Evolutionary conservation across 2,329 filamentous ascomycete species (phyloP).

Genomic region (Fusarium annulatum): DNA sequence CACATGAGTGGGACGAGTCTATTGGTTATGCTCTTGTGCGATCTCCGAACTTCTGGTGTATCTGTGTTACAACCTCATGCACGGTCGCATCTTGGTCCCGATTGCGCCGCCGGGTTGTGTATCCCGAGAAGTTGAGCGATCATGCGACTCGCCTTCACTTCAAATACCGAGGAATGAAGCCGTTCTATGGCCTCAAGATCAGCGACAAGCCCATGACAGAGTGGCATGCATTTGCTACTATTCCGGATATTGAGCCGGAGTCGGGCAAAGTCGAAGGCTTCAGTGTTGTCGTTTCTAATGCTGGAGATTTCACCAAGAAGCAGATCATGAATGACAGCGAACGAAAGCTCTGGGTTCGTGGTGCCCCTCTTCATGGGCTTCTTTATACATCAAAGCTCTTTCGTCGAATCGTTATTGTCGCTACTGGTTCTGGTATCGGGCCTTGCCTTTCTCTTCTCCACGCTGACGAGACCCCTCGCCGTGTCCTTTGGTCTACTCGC

Average conservation of each 20-base stretch:
- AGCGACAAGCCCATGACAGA: slow-evolving; percentile 20
- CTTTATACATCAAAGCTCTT: slow-evolving; percentile 13
- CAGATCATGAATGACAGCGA: slow-evolving; percentile 12
- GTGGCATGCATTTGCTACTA: slow-evolving; percentile 20
- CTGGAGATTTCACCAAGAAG: slow-evolving; percentile 16
- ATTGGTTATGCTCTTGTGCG: slow-evolving; percentile 3
- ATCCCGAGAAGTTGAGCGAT: slow-evolving; percentile 17
- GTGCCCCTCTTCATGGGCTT: slow-evolving; percentile 9
- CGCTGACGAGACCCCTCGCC: slow-evolving; percentile 6
- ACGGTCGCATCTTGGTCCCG: slow-evolving; percentile 12
- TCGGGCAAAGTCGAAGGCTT: slow-evolving; percentile 12
- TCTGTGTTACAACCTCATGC: slow-evolving; percentile 19
- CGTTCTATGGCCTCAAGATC: slow-evolving; percentile 21
- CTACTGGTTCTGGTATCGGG: slow-evolving; percentile 16
- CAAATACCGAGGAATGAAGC: slow-evolving; percentile 25
- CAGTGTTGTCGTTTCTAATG: slow-evolving; percentile 18
- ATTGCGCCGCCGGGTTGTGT: slow-evolving; percentile 2
- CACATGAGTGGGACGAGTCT: slow-evolving; percentile 6
- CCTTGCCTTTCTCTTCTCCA: slow-evolving; percentile 10
- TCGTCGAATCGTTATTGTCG: slow-evolving; percentile 3
- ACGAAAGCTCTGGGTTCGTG: slow-evolving; percentile 14
- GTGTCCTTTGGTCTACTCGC: slow-evolving; percentile 15
- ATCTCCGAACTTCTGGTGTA: slow-evolving; percentile 23
- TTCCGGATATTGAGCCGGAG: slow-evolving; percentile 15
- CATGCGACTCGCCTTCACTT: slow-evolving; percentile 22